phyloP scores from a whole-genome alignment of 257 asterid genomes.

The Gardenia jasminoides region DNA sequence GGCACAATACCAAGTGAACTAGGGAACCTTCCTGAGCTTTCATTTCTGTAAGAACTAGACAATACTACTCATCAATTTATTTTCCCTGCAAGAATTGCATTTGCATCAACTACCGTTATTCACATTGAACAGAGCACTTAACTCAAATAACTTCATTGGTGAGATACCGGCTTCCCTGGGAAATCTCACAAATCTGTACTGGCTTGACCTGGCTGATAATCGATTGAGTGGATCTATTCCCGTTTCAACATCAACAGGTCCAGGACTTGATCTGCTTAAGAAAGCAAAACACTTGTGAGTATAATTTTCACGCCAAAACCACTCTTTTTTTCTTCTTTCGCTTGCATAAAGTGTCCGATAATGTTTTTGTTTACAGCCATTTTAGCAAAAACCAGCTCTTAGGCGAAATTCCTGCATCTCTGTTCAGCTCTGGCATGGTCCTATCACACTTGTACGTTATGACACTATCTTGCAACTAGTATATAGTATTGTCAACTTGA shows the following conservation, averaged over 20 bases:
- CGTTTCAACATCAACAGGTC: conserved; percentile 49
- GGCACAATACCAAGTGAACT: conserved; percentile 69
- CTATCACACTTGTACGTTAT: conserved; percentile 66
- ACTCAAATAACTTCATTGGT: conserved; percentile 71
- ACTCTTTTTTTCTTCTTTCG: neutral
- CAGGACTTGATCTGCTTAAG: conserved; percentile 74
- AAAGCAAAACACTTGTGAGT: conserved; percentile 86
- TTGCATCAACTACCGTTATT: neutral
- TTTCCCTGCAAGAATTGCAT: neutral
- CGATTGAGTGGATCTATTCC: conserved; percentile 68
- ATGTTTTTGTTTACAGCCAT: conserved; percentile 48
- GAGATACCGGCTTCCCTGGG: conserved; percentile 75
- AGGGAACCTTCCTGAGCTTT: conserved; percentile 65
- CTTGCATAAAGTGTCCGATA: conserved; percentile 16
- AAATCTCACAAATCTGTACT: conserved; percentile 65
- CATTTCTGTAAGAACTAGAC: conserved; percentile 64
- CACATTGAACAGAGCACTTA: conserved; percentile 57
- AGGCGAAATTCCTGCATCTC: conserved; percentile 60
- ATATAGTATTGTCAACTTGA: neutral
- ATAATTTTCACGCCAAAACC: neutral
- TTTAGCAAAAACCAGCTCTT: conserved; percentile 71
- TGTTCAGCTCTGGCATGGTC: conserved; percentile 66
- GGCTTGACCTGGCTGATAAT: conserved; percentile 83
- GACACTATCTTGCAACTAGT: neutral
- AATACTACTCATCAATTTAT: neutral